Percentiles rank a stretch among this genome's conserved stretches.
phyloP scores from a whole-genome alignment of 768 basidiomycete species.

The Rhizopogon rudus region DNA sequence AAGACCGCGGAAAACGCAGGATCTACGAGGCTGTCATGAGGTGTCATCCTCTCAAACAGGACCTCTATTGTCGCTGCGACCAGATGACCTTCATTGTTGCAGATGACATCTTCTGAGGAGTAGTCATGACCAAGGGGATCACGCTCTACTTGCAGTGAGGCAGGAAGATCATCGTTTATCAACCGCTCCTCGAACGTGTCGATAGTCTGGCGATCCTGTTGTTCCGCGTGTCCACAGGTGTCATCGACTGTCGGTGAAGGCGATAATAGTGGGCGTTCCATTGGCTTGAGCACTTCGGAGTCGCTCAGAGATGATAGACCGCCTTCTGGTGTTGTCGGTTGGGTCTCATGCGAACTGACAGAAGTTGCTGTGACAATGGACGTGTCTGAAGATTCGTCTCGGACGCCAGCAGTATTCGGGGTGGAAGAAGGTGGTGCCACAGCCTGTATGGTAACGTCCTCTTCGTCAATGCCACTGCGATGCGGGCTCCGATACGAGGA shows the following conservation, averaged over 20 bases:
- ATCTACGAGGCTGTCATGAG: conserved; percentile 88
- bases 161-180: conserved; percentile 42
- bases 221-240: conserved; percentile 56
- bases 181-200: conserved; percentile 49
- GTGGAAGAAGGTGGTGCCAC: conserved; percentile 29
- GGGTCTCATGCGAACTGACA: conserved; percentile 43
- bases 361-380: conserved; percentile 38
- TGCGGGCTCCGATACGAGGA: conserved; percentile 33
- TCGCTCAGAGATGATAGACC: conserved; percentile 26
- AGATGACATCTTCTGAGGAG: conserved; percentile 76
- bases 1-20: conserved; percentile 84
- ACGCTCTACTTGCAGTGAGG: conserved; percentile 35
- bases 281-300: conserved; percentile 33
- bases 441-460: conserved; percentile 59
- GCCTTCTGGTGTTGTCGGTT: conserved; percentile 42
- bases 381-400: conserved; percentile 46
- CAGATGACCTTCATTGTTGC: conserved; percentile 85
- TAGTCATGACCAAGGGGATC: conserved; percentile 67
- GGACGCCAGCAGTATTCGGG: conserved; percentile 17
- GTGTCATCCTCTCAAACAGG: conserved; percentile 96
- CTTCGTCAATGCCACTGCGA: conserved; percentile 41
- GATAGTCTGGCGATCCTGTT: conserved; percentile 26
- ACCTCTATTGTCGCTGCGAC: conserved; percentile 87
- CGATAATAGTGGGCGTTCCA: conserved; percentile 46
- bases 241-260: conserved; percentile 41